These are phyloP conservation scores for Pachyrhizus erosus DNA, from an alignment of 306 rosid genomes.

Conservation along the genomic window DNA sequence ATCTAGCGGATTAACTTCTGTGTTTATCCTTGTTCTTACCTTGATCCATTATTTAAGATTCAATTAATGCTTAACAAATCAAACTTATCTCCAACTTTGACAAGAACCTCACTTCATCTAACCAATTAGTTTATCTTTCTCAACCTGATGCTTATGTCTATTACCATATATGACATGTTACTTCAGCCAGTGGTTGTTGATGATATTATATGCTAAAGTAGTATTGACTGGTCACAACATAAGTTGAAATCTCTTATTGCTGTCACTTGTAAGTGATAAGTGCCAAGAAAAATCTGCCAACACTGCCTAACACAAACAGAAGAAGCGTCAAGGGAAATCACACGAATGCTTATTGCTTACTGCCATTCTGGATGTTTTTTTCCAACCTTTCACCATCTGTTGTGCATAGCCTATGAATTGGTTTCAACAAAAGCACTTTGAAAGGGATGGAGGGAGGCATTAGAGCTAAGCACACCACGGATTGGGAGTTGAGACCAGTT, in stretches of 20 bases:
- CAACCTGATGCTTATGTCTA: conserved; percentile 40
- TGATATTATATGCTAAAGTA: conserved; percentile 23
- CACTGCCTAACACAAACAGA: conserved; percentile 34
- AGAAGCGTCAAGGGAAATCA: conserved; percentile 20
- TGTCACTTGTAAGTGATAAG: neutral
- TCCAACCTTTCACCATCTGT: conserved; percentile 15
- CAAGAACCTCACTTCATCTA: conserved; percentile 39
- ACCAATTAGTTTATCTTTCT: conserved; percentile 39
- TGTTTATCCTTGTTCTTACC: conserved; percentile 22
- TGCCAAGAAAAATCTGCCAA: conserved; percentile 47
- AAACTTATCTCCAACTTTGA: conserved; percentile 31
- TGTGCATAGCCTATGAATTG: conserved; percentile 16
- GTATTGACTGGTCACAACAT: conserved; percentile 42
- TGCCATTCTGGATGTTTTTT: conserved; percentile 30
- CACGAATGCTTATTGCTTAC: conserved; percentile 21
- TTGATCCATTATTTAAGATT: conserved; percentile 30
- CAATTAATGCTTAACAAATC: conserved; percentile 20
- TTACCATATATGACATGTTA: conserved; percentile 33
- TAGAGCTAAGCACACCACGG: conserved; percentile 11
- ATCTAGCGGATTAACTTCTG: conserved; percentile 33
- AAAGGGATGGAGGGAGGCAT: conserved; percentile 35
- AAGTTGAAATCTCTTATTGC: conserved; percentile 30
- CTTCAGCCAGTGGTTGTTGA: conserved; percentile 28
- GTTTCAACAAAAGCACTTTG: conserved; percentile 29
- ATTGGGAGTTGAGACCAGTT: conserved; percentile 3